A percentile compares a stretch with the other conserved stretches of the same genome.
Conservation (phyloP, 345 rosid genomes). For the Camelina neglecta region DNA sequence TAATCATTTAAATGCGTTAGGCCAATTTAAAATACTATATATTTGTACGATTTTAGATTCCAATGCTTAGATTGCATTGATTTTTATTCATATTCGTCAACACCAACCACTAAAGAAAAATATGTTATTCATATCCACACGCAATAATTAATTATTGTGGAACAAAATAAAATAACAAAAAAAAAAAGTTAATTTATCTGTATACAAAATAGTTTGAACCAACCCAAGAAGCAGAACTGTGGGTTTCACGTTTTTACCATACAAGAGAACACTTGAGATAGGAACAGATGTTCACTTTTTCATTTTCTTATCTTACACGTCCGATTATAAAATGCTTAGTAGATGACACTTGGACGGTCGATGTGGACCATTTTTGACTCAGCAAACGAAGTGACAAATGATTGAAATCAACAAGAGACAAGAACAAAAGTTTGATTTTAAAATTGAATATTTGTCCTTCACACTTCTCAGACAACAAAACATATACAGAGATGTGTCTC, state of each 20-base stretch:
- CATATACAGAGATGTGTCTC: constrained; percentile 17
- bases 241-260: constrained; percentile 31
- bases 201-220: not conserved
- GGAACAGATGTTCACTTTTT: constrained; percentile 32
- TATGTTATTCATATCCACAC: not conserved
- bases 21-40: constrained; percentile 2
- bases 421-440: constrained; percentile 11
- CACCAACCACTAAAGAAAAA: no score
- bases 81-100: not conserved
- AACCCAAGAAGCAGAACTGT: constrained; percentile 39
- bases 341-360: constrained; percentile 33
- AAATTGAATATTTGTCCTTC: constrained; percentile 10
- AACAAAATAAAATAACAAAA: not conserved
- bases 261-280: constrained; percentile 12
- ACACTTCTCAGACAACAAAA: not conserved
- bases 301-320: not conserved
- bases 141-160: constrained; percentile 7
- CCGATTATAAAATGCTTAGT: not conserved
- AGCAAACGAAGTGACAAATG: constrained; percentile 44
- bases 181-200: not conserved
- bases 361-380: constrained; percentile 25
- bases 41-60: constrained; percentile 16
- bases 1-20: constrained; percentile 13
- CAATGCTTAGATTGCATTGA: not conserved
- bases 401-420: constrained; percentile 41